phyloP scores from a whole-genome alignment of 306 rosid species.

The Vigna radiata region DNA sequence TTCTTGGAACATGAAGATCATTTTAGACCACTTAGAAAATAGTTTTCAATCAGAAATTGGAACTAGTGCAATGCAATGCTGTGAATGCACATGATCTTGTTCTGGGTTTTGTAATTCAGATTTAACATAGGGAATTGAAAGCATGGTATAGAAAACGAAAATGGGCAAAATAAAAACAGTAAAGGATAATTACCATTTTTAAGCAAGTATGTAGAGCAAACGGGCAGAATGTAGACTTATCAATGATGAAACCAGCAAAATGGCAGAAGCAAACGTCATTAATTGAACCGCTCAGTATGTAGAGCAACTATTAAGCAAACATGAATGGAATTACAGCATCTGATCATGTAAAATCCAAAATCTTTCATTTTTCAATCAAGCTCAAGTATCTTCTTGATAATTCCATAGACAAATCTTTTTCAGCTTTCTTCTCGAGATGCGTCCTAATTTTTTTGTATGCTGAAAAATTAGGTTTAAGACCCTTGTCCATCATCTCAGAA shows the following conservation, averaged over 20 bases:
- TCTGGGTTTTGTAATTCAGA: no score
- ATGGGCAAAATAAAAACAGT: no score
- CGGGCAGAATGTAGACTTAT: no score
- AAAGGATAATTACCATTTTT: no score
- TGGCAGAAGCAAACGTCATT: conserved; percentile 12
- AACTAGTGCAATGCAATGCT: no score
- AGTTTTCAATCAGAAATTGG: no score
- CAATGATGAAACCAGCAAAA: conserved; percentile 2
- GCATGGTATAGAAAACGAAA: no score
- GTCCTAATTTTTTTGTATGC: conserved; percentile 54
- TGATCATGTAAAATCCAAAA: conserved; percentile 20
- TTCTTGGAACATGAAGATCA: no score
- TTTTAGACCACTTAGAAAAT: no score
- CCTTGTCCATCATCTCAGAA: conserved; percentile 70
- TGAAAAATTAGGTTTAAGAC: conserved; percentile 64
- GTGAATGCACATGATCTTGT: no score
- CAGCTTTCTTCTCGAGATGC: conserved; percentile 52
- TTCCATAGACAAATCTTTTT: conserved; percentile 55
- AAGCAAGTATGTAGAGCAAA: no score
- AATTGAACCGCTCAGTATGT: background rate
- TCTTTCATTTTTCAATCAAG: conserved; percentile 41
- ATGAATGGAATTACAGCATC: background rate
- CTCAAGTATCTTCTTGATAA: conserved; percentile 55
- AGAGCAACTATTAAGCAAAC: conserved; percentile 8
- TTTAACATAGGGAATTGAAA: no score